phyloP scores from a whole-genome alignment of 2,329 filamentous ascomycete genomes.

The Stachybotrys elegans region DNA sequence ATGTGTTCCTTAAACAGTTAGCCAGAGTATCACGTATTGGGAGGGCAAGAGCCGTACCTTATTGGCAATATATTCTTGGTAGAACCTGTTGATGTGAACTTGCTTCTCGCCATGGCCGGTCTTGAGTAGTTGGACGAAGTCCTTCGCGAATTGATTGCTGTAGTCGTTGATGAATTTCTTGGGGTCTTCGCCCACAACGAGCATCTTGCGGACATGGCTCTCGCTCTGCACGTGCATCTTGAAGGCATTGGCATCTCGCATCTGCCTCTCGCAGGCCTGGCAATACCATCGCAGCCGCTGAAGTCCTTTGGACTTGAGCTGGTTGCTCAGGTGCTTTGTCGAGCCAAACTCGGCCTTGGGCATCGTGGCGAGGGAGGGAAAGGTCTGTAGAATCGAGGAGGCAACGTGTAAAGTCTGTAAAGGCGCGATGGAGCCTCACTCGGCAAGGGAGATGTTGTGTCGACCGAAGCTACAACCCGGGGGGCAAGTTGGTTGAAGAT shows the following conservation, averaged over 20 bases:
- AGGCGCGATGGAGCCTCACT: too few relatives aligned
- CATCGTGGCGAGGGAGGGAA: too few relatives aligned
- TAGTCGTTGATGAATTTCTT: conserved; percentile 80
- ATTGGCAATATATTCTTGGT: conserved; percentile 86
- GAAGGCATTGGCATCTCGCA: conserved; percentile 82
- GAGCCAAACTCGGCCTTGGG: conserved; percentile 87
- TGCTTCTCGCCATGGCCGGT: conserved; percentile 89
- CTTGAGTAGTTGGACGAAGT: conserved; percentile 71
- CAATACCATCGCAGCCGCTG: conserved; percentile 91
- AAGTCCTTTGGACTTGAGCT: conserved; percentile 75
- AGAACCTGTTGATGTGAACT: conserved; percentile 87
- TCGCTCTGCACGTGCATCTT: conserved; percentile 84
- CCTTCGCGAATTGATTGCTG: conserved; percentile 72
- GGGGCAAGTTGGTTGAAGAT: too few relatives aligned
- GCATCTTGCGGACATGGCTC: conserved; percentile 82
- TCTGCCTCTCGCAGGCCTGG: conserved; percentile 63
- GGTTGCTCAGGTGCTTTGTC: conserved; percentile 86
- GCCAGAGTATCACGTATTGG: background rate
- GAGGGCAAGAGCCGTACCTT: conserved; percentile 35
- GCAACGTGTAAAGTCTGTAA: too few relatives aligned
- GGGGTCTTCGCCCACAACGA: conserved; percentile 80
- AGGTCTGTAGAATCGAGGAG: too few relatives aligned
- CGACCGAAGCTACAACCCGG: too few relatives aligned
- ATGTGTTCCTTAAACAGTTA: conserved; percentile 55
- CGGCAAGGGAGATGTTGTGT: too few relatives aligned